phyloP scores from a whole-genome alignment of 257 asterid species.

The Nicotiana noctiflora region DNA sequence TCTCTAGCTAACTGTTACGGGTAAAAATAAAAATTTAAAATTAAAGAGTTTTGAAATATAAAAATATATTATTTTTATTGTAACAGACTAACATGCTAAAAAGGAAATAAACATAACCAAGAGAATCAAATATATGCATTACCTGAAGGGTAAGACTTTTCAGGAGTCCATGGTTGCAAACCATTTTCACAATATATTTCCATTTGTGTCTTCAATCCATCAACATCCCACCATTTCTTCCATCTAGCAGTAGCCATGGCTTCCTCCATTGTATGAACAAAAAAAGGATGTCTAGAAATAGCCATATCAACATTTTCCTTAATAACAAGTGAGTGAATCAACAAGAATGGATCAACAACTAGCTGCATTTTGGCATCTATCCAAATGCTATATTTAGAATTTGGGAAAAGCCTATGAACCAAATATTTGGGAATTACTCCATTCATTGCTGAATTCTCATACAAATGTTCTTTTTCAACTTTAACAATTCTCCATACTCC shows the following conservation, averaged over 20 bases:
- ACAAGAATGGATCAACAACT: slow-evolving; percentile 68
- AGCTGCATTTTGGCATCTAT: slow-evolving; percentile 85
- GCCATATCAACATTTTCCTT: slow-evolving; percentile 75
- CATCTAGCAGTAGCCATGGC: slow-evolving; percentile 89
- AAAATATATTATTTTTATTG: too few species aligned
- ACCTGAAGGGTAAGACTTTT: slow-evolving; percentile 88
- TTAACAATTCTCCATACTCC: slow-evolving; percentile 81
- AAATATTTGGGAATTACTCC: slow-evolving; percentile 69
- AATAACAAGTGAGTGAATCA: slow-evolving; percentile 62
- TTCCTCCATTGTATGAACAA: slow-evolving; percentile 74
- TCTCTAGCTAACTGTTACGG: too few species aligned
- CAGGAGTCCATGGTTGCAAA: slow-evolving; percentile 67
- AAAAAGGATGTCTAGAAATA: slow-evolving; percentile 68
- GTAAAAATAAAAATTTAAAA: too few species aligned
- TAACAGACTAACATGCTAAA: too few species aligned
- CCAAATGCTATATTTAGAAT: slow-evolving; percentile 80
- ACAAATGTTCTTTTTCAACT: slow-evolving; percentile 36
- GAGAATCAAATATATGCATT: background rate
- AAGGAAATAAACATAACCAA: background rate
- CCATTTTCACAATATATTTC: slow-evolving; percentile 85
- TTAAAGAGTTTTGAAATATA: too few species aligned
- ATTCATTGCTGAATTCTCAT: slow-evolving; percentile 77
- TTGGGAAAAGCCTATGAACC: slow-evolving; percentile 76
- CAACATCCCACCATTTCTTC: slow-evolving; percentile 90
- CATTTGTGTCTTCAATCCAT: slow-evolving; percentile 57